Conservation (phyloP, 768 basidiomycete species). For the Fomitopsis serialis region DNA sequence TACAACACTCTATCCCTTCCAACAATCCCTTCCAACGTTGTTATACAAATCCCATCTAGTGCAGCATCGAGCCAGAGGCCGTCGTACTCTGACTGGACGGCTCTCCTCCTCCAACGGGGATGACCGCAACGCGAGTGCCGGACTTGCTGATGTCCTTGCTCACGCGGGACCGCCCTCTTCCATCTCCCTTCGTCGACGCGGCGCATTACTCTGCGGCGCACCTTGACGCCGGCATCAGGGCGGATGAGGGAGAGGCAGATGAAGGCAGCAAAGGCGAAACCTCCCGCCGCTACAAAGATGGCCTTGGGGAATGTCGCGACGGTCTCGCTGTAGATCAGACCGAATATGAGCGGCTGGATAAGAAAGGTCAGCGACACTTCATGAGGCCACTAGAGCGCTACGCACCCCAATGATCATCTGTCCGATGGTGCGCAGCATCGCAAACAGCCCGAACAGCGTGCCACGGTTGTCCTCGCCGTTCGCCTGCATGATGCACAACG, state of each 20-base stretch:
- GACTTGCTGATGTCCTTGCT: slow-evolving; percentile 31
- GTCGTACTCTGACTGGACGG: neutral
- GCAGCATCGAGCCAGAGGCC: neutral
- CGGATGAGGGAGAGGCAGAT: slow-evolving; percentile 39
- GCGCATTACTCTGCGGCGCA: slow-evolving; percentile 12
- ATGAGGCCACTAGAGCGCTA: slow-evolving; percentile 1
- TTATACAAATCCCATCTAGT: neutral
- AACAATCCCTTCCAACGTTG: too few species aligned
- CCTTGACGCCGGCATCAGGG: slow-evolving; percentile 23
- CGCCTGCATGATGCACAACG: slow-evolving; percentile 57
- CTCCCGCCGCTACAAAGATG: slow-evolving; percentile 58
- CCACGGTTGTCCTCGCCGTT: slow-evolving; percentile 37
- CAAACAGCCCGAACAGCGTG: slow-evolving; percentile 66
- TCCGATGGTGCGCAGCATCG: slow-evolving; percentile 59
- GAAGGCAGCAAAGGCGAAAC: slow-evolving; percentile 48
- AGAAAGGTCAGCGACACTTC: neutral
- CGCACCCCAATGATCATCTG: slow-evolving; percentile 53
- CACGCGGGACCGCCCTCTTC: slow-evolving; percentile 26
- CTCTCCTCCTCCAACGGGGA: neutral
- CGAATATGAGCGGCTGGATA: slow-evolving; percentile 61
- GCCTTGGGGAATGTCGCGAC: slow-evolving; percentile 63
- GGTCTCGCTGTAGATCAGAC: slow-evolving; percentile 56
- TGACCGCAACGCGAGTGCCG: neutral
- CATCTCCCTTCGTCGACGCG: slow-evolving; percentile 18
- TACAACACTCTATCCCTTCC: too few species aligned